Evolutionary conservation across 768 basidiomycete species (phyloP), one percentile per base, ranked within the genome.

Genomic region (Mrakia frigida): DNA sequence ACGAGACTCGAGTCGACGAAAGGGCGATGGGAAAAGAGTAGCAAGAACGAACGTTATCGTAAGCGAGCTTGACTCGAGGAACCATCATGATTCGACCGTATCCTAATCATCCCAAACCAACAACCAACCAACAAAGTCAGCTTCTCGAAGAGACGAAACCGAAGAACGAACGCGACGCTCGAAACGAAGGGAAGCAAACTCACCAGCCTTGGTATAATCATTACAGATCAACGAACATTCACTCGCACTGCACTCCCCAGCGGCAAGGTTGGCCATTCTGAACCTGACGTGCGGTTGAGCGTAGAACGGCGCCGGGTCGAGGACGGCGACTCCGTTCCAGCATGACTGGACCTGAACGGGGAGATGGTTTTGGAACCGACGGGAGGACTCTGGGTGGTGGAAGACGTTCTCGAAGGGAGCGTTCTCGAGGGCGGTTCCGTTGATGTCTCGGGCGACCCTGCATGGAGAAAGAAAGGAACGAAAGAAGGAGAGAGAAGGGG

Each of bases 41-140:
- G 37, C 50, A 33, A 35, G 41, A 35, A 81, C 89, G 70, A 78
- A 92, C 93, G 81, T 88, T 87, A 84, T 98, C 96, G 81, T 99
- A 98, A 1, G 97, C 97, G 68, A 98, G 85, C 82, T 98, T 97
- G 52, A 98, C 96, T 56, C 96, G 86, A 0, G 96, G 94, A 0
- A 98, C 94, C 95, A 98, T 99, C 85, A 99, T 87, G 79, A 99
- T 96, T 74, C 97, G 86, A 5, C 97, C 97, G 82, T 94, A 98
- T 0, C 97, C 96, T 69, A 21, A 6, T 41, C 39, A 41, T 41
- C 5, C 39, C 6, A 41, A 5, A 11, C 5, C 6, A 2, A 50
- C 16, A 50, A 18, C 46, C 16, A 50, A 14, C 14, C 11, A 50
- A 18, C 16, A 21, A 43, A 13, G 43, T 50, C 46, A 21, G 14